Base-by-base conservation (phyloP, 2,329 filamentous ascomycete species). In the Cercospora brassicicola region DNA sequence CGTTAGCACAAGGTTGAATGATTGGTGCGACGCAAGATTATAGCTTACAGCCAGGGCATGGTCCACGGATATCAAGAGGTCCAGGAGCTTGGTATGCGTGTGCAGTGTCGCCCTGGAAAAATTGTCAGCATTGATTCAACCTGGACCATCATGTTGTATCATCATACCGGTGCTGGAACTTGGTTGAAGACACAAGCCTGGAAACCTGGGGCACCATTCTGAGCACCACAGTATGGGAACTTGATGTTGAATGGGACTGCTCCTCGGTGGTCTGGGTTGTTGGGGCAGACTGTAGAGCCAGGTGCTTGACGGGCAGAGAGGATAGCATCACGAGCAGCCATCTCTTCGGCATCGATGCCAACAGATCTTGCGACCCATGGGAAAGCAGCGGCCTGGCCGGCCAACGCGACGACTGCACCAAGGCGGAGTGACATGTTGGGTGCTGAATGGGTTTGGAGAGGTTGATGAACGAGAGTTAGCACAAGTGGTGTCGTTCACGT, bases 51-150 rank as follows among this genome's bases (percentile, higher is more conserved):
- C 67, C 70, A 18, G 70, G 69, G 60, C 68, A 72, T n/a, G 75
- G 76, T 23, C 80, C 81, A 56, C 81, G 79, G 62, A 83, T 81
- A 66, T 83, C 82, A 15, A 74, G 75, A 2, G 74, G 62, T 1
- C 72, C 75, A 6, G 81, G 81, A 18, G 78, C 75, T 15, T 75
- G 67, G 62, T 78, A 83, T 55, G 74, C 51, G 73, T 81, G 76
- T 1, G 79, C 81, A 42, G 72, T 77, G 62, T 83, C 81, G 18
- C 80, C 79, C 60, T 74, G 69, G 8, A 78, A 23, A 2, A 8
- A 13, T 45, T 18, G 20, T 62, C 23, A 59, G 31, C 36, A 55
- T 45, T 23, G 11, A 15, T 15, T 6, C 33, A 15, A n/a, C n/a
- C n/a, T n/a, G n/a, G n/a, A n/a, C n/a, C 33, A 1, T 36, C 33